Evolutionary conservation across 371 early-diverging fungal species (phyloP), one percentile per base, ranked within the genome.

Genomic region (Syncephalastrum racemosum): DNA sequence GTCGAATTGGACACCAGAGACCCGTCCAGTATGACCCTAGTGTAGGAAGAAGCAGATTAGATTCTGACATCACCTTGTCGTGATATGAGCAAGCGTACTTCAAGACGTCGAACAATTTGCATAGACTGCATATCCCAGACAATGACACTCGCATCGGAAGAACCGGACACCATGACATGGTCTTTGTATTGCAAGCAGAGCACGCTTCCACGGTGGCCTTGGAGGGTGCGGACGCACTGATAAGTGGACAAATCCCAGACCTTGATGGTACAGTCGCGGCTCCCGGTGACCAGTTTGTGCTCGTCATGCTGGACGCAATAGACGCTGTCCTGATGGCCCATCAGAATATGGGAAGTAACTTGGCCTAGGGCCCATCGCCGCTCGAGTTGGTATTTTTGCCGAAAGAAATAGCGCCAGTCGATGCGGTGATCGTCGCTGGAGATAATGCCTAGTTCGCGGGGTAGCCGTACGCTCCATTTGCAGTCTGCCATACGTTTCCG

Each of bases 291-390:
- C 18, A 98, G 83, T 49, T 82, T 82, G 36, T 84, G 56, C n/a
- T 77, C 70, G 62, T 95, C 93, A 61, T 90, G 92, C 62, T 95
- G 98, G 22, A 97, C 78, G 58, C 97, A 97, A 64, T 99, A 95
- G 5, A 99, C 94, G 53, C 93, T 88, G 60, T 98, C 99, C 3
- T 62, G 58, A 68, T 99, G 99, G 1, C 99, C 96, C 3, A 68
- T 56, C 6, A 91, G 63, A 43, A 71, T 80, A 22, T 69, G 77
- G 1, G 74, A 68, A 2, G 49, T 48, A 1, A 67, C 77, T 23
- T 56, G 54, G 15, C 80, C 80, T 0, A 42, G 40, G 5, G 52
- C 46, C 80, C 80, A 79, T 8, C 77, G 62, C 12, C 47, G 50
- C n/a, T 76, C 64, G 7, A 79, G 50, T 23, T 66, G 62, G 56